Conservation (phyloP, 1,284 basidiomycete species). For the Fomitopsis schrenkii region DNA sequence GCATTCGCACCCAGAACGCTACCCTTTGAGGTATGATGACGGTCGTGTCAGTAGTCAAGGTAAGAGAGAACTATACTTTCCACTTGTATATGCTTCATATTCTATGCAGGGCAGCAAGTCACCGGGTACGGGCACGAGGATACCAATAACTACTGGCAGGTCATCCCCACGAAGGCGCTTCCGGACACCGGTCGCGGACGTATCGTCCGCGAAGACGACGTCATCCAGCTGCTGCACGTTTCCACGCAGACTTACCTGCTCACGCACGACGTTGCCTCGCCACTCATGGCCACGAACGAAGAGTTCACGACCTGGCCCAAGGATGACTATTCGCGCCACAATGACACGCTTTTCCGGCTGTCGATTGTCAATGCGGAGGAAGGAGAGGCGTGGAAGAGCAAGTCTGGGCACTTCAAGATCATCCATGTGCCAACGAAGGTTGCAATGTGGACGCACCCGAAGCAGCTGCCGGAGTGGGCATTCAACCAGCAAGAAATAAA, state of each 20-base stretch:
- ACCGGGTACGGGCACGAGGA: constrained; percentile 96
- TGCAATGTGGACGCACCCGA: constrained; percentile 88
- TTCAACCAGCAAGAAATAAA: constrained; percentile 98
- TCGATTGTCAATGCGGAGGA: constrained; percentile 68
- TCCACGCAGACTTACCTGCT: constrained; percentile 82
- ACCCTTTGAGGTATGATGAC: constrained; percentile 95
- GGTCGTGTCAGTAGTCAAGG: constrained; percentile 95
- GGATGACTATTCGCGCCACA: constrained; percentile 68
- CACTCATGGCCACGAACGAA: constrained; percentile 96
- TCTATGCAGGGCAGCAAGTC: constrained; percentile 82
- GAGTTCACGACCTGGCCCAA: constrained; percentile 92
- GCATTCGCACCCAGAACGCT: constrained; percentile 88
- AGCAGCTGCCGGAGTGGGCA: constrained; percentile 91
- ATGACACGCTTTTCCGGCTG: constrained; percentile 86
- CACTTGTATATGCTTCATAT: constrained; percentile 6
- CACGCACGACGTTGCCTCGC: constrained; percentile 97
- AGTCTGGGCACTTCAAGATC: constrained; percentile 87
- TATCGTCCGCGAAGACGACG: constrained; percentile 84
- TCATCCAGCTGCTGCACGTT: constrained; percentile 88
- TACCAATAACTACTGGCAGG: constrained; percentile 94
- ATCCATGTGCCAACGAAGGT: constrained; percentile 90
- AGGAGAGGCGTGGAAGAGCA: constrained; percentile 85
- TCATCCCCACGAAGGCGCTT: constrained; percentile 90
- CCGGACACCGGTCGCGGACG: constrained; percentile 88
- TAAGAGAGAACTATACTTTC: constrained; percentile 20